These are phyloP conservation scores for Juglanconis sp. DNA, from an alignment of 2,329 filamentous ascomycete genomes.

Conservation along the genomic window DNA sequence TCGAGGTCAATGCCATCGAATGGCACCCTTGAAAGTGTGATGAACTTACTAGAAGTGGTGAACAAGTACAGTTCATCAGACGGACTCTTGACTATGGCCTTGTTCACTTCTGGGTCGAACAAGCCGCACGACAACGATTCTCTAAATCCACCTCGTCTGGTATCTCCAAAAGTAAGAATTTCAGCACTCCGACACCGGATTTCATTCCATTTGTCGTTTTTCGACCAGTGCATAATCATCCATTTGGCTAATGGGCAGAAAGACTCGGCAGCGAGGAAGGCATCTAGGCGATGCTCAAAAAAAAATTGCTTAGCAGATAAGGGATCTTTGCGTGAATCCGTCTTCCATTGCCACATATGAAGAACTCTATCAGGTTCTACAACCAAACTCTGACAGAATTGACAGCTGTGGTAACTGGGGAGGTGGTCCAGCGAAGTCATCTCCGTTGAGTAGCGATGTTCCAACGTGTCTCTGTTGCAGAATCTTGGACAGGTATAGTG, in stretches of 20 bases:
- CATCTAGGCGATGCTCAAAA: background rate
- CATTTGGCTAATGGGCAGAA: background rate
- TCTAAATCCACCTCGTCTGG: too few species aligned
- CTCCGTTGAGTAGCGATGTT: too few species aligned
- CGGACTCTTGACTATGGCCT: too few species aligned
- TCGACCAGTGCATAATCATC: background rate
- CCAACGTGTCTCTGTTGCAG: too few species aligned
- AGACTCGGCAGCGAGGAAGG: background rate
- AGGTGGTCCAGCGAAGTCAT: too few species aligned
- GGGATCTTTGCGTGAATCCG: background rate
- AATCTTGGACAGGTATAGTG: too few species aligned
- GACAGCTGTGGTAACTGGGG: background rate
- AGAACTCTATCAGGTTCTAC: background rate
- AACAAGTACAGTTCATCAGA: too few species aligned
- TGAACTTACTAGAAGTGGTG: too few species aligned
- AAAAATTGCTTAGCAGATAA: background rate
- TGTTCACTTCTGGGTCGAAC: too few species aligned
- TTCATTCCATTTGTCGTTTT: background rate
- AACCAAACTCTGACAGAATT: background rate
- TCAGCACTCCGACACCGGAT: too few species aligned
- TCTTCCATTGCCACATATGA: background rate
- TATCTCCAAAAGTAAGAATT: too few species aligned
- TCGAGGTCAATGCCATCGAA: background rate
- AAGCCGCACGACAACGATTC: too few species aligned
- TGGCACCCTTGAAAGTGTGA: background rate